Evolutionary conservation across 495 filamentous ascomycete species (phyloP), one percentile per base, ranked within the genome.

Genomic region (Usnea hakonensis): DNA sequence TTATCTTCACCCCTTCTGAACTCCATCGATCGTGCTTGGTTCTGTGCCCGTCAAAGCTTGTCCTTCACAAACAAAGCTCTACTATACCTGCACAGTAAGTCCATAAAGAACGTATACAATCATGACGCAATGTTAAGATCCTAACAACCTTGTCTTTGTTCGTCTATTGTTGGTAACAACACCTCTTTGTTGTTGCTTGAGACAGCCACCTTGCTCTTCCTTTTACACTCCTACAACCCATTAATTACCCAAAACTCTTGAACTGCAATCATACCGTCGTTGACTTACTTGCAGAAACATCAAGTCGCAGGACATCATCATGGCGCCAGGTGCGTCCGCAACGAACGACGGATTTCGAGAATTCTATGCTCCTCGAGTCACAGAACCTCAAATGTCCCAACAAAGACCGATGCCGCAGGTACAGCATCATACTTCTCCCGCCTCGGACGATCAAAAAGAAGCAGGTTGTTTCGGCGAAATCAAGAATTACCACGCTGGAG

Each of bases 131-230:
- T 38, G 17, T 30, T 33, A 17, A 23, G 32, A 23, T 21, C 10
- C n/a, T 54, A 10, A 54, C 23, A 21, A 11, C 33, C 58, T 54
- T n/a, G 48, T 40, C 48, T 54, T 61, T 61, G 48, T 61, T 40
- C 46, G 30, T 53, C 36, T 41, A 36, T 52, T 61, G 50, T 48
- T 61, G 46, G 44, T 23, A 61, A 41, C 9, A 32, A 54, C 11
- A 54, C 19, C 46, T 54, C 36, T 53, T 43, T 61, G 23, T 32
- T 17, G 17, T 3, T 41, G 8, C 28, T 17, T 5, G 40, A 13
- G 28, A 43, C 35, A 13, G 40, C 33, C 38, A 19, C 36, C 41
- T 41, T 16, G 10, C 32, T 43, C 6, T 35, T 9, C 36, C 36
- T 41, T 23, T n/a, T 16, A 16, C 48, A n/a, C 6, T 17, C 16